These are phyloP conservation scores for Solioccasus polychromus DNA, from an alignment of 768 basidiomycete species.

Conservation along the genomic window DNA sequence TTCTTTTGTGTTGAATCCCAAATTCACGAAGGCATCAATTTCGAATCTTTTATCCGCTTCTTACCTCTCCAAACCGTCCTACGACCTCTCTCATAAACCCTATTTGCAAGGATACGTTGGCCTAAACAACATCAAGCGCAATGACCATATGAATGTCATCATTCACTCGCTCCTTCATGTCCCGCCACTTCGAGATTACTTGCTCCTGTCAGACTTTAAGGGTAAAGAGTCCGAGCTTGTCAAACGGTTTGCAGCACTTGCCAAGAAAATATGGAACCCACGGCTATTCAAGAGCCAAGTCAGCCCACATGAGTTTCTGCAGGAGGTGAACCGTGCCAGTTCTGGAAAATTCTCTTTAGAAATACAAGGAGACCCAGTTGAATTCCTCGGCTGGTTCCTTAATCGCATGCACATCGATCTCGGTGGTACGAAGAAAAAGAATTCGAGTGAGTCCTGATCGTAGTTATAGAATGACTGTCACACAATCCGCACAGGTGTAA, in stretches of 20 bases:
- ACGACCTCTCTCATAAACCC: constrained; percentile 76
- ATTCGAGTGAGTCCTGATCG: constrained; percentile 66
- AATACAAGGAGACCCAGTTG: constrained; percentile 92
- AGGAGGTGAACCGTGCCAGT: constrained; percentile 91
- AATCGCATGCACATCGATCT: constrained; percentile 91
- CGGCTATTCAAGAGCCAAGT: constrained; percentile 96
- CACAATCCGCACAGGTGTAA: constrained; percentile 57
- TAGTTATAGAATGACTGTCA: constrained; percentile 16
- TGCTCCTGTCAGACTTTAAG: constrained; percentile 71
- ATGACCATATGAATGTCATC: constrained; percentile 97
- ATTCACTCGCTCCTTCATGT: constrained; percentile 93
- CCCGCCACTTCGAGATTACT: constrained; percentile 81
- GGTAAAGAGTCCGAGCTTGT: constrained; percentile 85
- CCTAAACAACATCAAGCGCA: constrained; percentile 94
- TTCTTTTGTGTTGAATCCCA: constrained; percentile 81
- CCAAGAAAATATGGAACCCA: constrained; percentile 96
- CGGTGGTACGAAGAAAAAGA: constrained; percentile 89
- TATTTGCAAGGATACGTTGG: constrained; percentile 95
- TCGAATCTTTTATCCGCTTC: constrained; percentile 53
- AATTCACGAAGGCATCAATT: constrained; percentile 66
- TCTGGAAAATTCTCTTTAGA: constrained; percentile 90
- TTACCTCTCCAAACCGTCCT: constrained; percentile 70
- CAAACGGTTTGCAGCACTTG: constrained; percentile 80
- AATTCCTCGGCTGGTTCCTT: constrained; percentile 93
- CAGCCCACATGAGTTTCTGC: constrained; percentile 97